Evolutionary conservation across 1,284 basidiomycete species (phyloP).

Genomic region (Fomitopsis betulina): DNA sequence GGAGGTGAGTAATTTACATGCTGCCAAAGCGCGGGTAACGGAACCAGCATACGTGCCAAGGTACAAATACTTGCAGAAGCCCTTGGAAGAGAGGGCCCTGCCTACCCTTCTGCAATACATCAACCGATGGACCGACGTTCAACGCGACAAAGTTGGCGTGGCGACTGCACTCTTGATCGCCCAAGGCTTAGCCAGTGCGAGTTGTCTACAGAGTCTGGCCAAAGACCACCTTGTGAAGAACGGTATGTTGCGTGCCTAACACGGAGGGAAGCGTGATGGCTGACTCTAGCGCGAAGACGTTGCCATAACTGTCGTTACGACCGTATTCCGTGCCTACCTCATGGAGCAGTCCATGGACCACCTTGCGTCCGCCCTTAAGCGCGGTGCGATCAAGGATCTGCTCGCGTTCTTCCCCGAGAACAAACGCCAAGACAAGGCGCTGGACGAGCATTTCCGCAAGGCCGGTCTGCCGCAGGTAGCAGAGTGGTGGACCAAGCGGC

Average conservation of each 20-base stretch:
- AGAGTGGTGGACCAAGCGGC: slow-evolving; percentile 90
- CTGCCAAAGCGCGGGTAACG: slow-evolving; percentile 2
- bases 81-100: slow-evolving; percentile 83
- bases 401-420: slow-evolving; percentile 83
- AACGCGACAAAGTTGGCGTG: slow-evolving; percentile 81
- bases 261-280: neutral
- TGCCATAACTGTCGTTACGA: slow-evolving; percentile 72
- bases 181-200: slow-evolving; percentile 74
- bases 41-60: slow-evolving; percentile 32
- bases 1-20: slow-evolving; percentile 53
- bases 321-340: slow-evolving; percentile 80
- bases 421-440: slow-evolving; percentile 66
- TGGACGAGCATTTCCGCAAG: slow-evolving; percentile 86
- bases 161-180: slow-evolving; percentile 80
- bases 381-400: slow-evolving; percentile 83
- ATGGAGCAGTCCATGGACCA: slow-evolving; percentile 83
- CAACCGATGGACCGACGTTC: slow-evolving; percentile 72
- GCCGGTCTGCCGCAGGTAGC: slow-evolving; percentile 74
- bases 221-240: slow-evolving; percentile 97
- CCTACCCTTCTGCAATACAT: slow-evolving; percentile 87
- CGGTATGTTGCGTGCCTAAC: slow-evolving; percentile 36
- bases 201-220: slow-evolving; percentile 77
- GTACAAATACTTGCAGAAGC: slow-evolving; percentile 98
- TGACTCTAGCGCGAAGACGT: slow-evolving; percentile 47
- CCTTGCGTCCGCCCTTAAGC: slow-evolving; percentile 72